Evolutionary conservation across 2,329 filamentous ascomycete species (phyloP), one percentile per base, ranked within the genome.

Genomic region (Aureobasidium sp.): DNA sequence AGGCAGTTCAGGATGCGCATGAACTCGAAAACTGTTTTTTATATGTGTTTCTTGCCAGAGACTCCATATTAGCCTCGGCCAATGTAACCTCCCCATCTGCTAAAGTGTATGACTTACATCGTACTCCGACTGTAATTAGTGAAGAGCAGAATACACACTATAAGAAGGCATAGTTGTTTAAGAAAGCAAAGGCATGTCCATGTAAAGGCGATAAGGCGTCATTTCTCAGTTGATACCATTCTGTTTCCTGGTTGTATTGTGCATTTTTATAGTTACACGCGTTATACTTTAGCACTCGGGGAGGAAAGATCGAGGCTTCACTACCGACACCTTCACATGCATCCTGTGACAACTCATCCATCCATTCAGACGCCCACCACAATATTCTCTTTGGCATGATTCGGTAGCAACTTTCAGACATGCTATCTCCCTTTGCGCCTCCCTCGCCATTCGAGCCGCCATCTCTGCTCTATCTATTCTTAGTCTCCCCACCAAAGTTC

Each of bases 401-500:
- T 26, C 26, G 20, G 43, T 51, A 46, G n/a, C n/a, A 20, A 2
- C 27, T 12, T 10, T 24, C 24, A 37, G 34, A 13, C 57, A 60
- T 60, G 57, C 41, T 60, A 3, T 51, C 57, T 43, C 57, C 48
- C 6, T 59, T 63, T 26, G 47, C 53, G 37, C 62, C 62, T 24
- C 41, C 62, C 4, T 59, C 57, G 65, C 64, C 65, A 1, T 70
- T 68, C 36, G 66, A 68, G 36, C 63, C 66, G 15, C 66, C 67
- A 5, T 63, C 67, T 13, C 53, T 67, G 63, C 51, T 68, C 44
- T 66, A 66, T 15, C 67, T 66, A 61, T 63, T 71, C 59, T 65
- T 71, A 2, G 65, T 63, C 27, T 63, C 71, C 59, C 73, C 76
- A 71, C 53, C 70, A 66, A 72, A 75, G 70, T 71, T 78, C 69